Percentiles rank a stretch among this genome's conserved stretches.
phyloP scores from a whole-genome alignment of 1,284 basidiomycete genomes.

The Ceratobasidium sp. region DNA sequence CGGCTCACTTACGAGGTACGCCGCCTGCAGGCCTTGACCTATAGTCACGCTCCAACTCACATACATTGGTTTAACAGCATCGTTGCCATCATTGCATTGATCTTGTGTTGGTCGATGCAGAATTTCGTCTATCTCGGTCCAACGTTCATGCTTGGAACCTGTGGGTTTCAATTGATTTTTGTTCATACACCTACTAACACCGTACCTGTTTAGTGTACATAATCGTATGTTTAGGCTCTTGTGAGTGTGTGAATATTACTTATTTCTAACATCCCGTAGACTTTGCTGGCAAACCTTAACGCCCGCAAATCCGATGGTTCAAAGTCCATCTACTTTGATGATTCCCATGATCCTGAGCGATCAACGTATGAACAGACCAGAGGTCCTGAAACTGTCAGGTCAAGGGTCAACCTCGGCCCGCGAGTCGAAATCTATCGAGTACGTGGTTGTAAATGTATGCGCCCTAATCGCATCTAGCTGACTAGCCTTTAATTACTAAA shows the following conservation, averaged over 20 bases:
- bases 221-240: background rate
- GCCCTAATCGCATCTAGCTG: too few species aligned
- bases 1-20: background rate
- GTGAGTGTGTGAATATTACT: background rate
- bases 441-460: too few species aligned
- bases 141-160: background rate
- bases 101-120: background rate
- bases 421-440: background rate
- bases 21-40: background rate
- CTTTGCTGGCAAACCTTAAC: background rate
- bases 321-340: background rate
- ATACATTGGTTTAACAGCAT: background rate
- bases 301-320: background rate
- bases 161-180: background rate
- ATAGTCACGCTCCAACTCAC: background rate
- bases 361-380: background rate
- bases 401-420: background rate
- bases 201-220: background rate
- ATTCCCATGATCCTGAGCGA: background rate
- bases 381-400: background rate
- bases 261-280: background rate
- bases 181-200: background rate
- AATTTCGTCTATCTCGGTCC: background rate
- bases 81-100: background rate
- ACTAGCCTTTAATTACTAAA: too few species aligned